phyloP scores from a whole-genome alignment of 345 rosid species.

The Crucihimalaya himalaica region DNA sequence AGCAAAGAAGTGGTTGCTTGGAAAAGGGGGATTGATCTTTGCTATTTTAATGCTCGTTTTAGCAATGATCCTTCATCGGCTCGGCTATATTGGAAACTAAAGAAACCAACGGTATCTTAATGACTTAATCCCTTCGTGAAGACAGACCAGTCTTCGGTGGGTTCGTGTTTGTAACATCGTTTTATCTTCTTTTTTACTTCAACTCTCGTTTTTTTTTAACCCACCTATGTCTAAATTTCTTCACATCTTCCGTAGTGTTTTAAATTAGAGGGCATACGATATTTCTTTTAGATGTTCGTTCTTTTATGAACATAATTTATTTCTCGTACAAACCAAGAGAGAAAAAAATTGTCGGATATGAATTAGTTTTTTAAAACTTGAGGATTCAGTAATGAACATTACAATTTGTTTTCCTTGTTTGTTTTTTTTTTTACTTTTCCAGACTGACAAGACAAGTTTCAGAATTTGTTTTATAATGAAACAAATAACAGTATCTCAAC shows the following conservation, averaged over 20 bases:
- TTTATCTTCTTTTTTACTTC: neutral
- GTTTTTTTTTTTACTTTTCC: no score
- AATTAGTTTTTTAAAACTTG: no score
- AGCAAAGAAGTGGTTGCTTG: constrained; percentile 92
- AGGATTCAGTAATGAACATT: no score
- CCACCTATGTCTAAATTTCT: constrained; percentile 17
- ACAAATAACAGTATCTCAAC: no score
- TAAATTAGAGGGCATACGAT: neutral
- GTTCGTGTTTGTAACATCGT: constrained; percentile 22
- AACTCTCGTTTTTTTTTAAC: neutral
- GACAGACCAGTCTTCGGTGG: constrained; percentile 11
- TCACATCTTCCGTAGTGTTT: constrained; percentile 18
- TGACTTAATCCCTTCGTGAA: constrained; percentile 1
- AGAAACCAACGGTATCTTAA: constrained; percentile 4
- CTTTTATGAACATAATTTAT: neutral
- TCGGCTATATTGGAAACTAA: constrained; percentile 76
- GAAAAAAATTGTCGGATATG: neutral
- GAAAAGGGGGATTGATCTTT: constrained; percentile 75
- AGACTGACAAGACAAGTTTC: no score
- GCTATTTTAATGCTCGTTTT: constrained; percentile 81
- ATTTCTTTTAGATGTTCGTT: neutral
- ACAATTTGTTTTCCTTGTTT: no score
- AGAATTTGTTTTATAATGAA: no score
- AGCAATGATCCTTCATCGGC: constrained; percentile 77
- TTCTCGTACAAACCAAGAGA: neutral